Conservation (phyloP, 306 rosid genomes). For the Acacia confusa region DNA sequence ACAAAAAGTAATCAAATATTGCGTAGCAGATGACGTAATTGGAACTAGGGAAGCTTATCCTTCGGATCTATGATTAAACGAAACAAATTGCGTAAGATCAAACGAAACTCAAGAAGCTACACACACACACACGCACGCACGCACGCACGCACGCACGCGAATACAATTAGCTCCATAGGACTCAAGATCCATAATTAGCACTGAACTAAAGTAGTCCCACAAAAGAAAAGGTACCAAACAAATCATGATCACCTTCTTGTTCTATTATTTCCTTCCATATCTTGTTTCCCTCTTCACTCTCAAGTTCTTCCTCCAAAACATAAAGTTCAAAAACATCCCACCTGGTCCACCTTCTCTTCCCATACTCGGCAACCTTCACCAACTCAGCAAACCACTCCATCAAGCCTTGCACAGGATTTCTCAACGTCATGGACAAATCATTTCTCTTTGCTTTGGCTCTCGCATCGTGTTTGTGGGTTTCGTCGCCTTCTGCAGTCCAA, state of each 20-base stretch:
- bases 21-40: neutral
- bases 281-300: conserved; percentile 4
- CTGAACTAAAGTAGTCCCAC: neutral
- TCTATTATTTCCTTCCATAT: neutral
- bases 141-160: too few species aligned
- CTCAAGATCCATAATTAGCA: neutral
- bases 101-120: neutral
- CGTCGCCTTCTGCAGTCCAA: neutral
- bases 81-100: neutral
- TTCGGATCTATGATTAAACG: neutral
- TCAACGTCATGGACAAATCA: conserved; percentile 41
- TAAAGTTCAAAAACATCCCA: conserved; percentile 41
- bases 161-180: too few species aligned
- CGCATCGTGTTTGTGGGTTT: neutral
- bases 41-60: neutral
- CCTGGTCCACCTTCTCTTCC: conserved; percentile 57
- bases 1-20: neutral
- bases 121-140: too few species aligned
- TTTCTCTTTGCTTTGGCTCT: conserved; percentile 38
- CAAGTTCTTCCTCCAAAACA: conserved; percentile 20
- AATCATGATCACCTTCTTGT: neutral
- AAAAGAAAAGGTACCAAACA: neutral
- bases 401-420: conserved; percentile 24
- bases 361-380: conserved; percentile 61
- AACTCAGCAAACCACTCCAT: conserved; percentile 41